These are phyloP conservation scores for Anthoceros angustus DNA, from an alignment of 225 moss, liverwort and hornwort genomes.

Conservation along the genomic window DNA sequence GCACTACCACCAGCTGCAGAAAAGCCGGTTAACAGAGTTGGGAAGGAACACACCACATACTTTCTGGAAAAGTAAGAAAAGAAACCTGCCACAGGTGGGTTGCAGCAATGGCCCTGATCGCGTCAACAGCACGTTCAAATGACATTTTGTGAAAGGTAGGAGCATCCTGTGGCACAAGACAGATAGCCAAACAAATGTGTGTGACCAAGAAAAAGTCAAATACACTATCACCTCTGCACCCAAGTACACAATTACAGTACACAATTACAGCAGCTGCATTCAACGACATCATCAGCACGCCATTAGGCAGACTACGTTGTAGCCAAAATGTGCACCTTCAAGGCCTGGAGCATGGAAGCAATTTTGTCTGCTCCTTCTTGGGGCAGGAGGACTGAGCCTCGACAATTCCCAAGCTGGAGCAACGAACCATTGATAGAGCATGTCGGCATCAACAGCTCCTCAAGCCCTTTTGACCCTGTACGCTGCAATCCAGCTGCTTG, in stretches of 20 bases:
- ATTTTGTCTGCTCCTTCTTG: slow-evolving; percentile 82
- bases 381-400: slow-evolving; percentile 69
- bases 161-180: slow-evolving; percentile 38
- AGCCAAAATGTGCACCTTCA: slow-evolving; percentile 40
- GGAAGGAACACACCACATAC: neutral
- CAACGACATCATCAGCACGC: neutral
- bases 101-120: slow-evolving; percentile 85
- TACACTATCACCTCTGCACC: neutral
- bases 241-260: neutral
- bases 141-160: slow-evolving; percentile 89
- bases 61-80: neutral
- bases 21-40: neutral
- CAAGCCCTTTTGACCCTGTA: slow-evolving; percentile 42
- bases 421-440: slow-evolving; percentile 37
- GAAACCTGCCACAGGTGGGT: slow-evolving; percentile 94
- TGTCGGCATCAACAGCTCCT: slow-evolving; percentile 48
- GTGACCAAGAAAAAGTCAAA: neutral
- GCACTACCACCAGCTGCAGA: slow-evolving; percentile 89
- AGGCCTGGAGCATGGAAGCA: slow-evolving; percentile 64
- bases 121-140: slow-evolving; percentile 81
- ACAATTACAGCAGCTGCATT: neutral
- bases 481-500: slow-evolving; percentile 53
- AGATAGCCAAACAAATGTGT: neutral
- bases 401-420: slow-evolving; percentile 37
- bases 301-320: neutral